These are phyloP conservation scores for Mucor plumbeus DNA, from an alignment of 371 early-diverging fungal species.

Conservation along the genomic window DNA sequence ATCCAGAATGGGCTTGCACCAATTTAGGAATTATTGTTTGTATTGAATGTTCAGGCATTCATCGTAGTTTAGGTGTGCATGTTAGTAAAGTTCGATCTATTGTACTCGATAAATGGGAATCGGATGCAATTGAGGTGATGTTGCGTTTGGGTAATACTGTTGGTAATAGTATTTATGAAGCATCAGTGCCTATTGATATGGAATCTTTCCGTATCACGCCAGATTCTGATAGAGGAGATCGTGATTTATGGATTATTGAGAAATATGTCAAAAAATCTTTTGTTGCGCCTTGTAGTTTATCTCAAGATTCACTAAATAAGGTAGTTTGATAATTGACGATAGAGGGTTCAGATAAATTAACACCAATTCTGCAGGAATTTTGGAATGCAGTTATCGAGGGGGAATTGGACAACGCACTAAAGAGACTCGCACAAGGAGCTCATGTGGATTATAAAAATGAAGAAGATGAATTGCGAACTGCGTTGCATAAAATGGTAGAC, in stretches of 20 bases:
- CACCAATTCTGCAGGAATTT: slow-evolving; percentile 38
- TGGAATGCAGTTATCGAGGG: slow-evolving; percentile 64
- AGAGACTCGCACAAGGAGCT: slow-evolving; percentile 75
- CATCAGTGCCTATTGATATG: slow-evolving; percentile 45
- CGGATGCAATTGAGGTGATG: slow-evolving; percentile 80
- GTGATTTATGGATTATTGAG: slow-evolving; percentile 70
- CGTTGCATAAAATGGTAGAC: slow-evolving; percentile 70
- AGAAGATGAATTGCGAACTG: slow-evolving; percentile 52
- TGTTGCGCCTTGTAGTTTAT: slow-evolving; percentile 38
- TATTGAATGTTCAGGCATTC: slow-evolving; percentile 96
- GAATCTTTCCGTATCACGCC: slow-evolving; percentile 42
- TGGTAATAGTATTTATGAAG: slow-evolving; percentile 80
- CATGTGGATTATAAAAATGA: slow-evolving; percentile 72
- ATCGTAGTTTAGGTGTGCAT: slow-evolving; percentile 95
- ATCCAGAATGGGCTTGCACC: slow-evolving; percentile 93
- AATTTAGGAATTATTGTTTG: slow-evolving; percentile 94
- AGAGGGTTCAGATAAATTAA: neutral
- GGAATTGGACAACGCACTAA: slow-evolving; percentile 63
- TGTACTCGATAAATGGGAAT: slow-evolving; percentile 89
- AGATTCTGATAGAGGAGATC: slow-evolving; percentile 56
- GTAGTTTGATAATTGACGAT: slow-evolving; percentile 12
- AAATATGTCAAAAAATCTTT: slow-evolving; percentile 80
- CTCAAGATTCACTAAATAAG: slow-evolving; percentile 32
- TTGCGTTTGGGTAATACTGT: slow-evolving; percentile 77
- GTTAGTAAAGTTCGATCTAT: slow-evolving; percentile 88